Percentiles rank a stretch among this genome's conserved stretches.
phyloP scores from a whole-genome alignment of 805 yeast genomes.

The Scheffersomyces spartinae region DNA sequence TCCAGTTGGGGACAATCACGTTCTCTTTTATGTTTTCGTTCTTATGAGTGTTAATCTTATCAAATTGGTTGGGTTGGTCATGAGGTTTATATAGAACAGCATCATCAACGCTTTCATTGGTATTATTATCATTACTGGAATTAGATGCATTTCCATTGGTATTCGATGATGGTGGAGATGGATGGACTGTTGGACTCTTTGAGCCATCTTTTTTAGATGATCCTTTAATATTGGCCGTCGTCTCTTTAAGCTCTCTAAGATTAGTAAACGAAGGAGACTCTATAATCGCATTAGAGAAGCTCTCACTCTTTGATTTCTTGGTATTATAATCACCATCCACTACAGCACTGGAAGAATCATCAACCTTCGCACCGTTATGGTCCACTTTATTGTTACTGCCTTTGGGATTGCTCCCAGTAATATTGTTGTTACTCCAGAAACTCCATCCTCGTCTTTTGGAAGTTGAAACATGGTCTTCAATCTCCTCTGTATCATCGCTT shows the following conservation, averaged over 20 bases:
- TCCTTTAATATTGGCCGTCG: too few species aligned
- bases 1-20: slow-evolving; percentile 32
- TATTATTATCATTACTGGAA: too few species aligned
- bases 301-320: too few species aligned
- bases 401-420: slow-evolving; percentile 1
- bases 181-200: slow-evolving; percentile 2
- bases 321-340: too few species aligned
- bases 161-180: too few species aligned
- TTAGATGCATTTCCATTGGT: too few species aligned
- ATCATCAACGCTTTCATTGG: slow-evolving; percentile 19
- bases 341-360: too few species aligned
- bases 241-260: too few species aligned
- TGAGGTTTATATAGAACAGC: slow-evolving; percentile 35
- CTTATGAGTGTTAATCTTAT: slow-evolving; percentile 31
- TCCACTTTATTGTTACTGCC: slow-evolving; percentile 4
- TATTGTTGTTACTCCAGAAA: slow-evolving; percentile 19
- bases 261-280: too few species aligned
- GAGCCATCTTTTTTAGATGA: too few species aligned
- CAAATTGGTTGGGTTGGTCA: slow-evolving; percentile 25
- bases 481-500: slow-evolving; percentile 19
- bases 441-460: slow-evolving; percentile 19
- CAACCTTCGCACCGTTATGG: too few species aligned
- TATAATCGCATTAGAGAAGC: too few species aligned
- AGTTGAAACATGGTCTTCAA: slow-evolving; percentile 17
- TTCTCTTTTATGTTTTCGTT: slow-evolving; percentile 31